Evolutionary conservation across 495 filamentous ascomycete genomes (phyloP).

Genomic region (Neurospora sp.): DNA sequence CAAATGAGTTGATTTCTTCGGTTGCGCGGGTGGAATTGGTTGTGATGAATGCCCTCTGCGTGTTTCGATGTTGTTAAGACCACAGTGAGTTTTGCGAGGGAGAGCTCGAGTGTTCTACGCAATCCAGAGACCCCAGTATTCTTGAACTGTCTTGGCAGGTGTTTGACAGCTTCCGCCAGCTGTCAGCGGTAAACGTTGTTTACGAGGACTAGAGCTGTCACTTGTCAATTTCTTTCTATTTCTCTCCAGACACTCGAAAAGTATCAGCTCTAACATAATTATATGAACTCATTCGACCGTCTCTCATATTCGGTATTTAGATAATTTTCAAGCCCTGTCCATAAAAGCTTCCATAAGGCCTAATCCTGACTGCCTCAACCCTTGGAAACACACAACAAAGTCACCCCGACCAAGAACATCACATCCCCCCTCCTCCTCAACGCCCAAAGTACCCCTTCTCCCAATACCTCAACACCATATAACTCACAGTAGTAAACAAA

Average conservation of each 20-base stretch:
- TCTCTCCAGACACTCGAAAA: neutral
- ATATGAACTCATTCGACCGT: neutral
- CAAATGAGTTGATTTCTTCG: neutral
- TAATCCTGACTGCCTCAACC: neutral
- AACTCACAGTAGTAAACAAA: conserved; percentile 38
- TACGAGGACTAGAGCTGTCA: neutral
- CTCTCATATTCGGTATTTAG: neutral
- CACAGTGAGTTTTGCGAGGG: neutral
- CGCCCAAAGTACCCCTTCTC: conserved; percentile 47
- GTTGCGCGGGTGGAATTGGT: neutral
- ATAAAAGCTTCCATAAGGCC: neutral
- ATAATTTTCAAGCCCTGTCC: neutral
- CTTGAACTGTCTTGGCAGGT: neutral
- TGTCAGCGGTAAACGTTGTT: neutral
- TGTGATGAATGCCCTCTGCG: neutral
- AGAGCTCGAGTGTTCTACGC: neutral
- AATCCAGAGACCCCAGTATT: neutral
- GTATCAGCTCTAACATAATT: neutral
- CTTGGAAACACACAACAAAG: neutral
- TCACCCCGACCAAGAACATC: neutral
- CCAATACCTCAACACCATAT: conserved; percentile 35
- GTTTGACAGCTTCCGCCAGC: neutral
- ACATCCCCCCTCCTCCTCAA: conserved; percentile 5
- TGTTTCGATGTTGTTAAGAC: neutral
- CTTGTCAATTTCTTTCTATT: neutral